Evolutionary conservation across 176 grass and related monocot genomes (phyloP).

Genomic region (Bonia amplexicaulis): DNA sequence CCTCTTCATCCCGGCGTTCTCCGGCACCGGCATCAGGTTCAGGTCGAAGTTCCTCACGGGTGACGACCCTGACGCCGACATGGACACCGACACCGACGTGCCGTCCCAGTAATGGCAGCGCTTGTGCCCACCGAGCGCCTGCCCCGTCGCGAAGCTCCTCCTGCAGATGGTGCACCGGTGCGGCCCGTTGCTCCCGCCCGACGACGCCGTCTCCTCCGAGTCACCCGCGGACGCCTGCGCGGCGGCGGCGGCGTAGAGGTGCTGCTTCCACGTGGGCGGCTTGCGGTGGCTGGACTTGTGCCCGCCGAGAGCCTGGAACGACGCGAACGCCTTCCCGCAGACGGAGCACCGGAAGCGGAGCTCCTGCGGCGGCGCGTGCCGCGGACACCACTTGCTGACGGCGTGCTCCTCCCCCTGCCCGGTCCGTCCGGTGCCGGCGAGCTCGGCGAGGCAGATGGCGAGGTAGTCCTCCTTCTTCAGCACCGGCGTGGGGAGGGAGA

Average conservation of each 20-base stretch:
- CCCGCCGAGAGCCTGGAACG: conserved; percentile 82
- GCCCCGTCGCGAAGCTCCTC: conserved; percentile 61
- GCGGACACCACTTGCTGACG: neutral
- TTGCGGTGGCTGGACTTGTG: conserved; percentile 94
- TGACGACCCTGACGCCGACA: conserved; percentile 30
- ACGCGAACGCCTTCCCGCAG: conserved; percentile 71
- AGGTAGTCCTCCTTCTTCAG: conserved; percentile 56
- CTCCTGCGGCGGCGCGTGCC: neutral
- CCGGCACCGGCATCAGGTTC: conserved; percentile 49
- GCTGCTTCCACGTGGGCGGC: neutral
- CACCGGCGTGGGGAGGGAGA: conserved; percentile 9
- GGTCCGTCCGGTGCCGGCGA: conserved; percentile 10
- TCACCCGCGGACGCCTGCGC: neutral
- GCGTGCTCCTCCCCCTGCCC: neutral
- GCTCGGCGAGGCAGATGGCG: conserved; percentile 60
- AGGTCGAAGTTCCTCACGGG: conserved; percentile 68
- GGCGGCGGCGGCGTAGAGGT: neutral
- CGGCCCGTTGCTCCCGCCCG: conserved; percentile 1
- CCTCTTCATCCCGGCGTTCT: conserved; percentile 26
- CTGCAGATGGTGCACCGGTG: conserved; percentile 72
- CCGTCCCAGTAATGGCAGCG: conserved; percentile 78
- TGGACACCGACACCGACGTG: conserved; percentile 23
- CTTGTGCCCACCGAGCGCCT: conserved; percentile 91
- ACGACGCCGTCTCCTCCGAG: neutral
- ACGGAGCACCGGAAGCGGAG: conserved; percentile 53